Evolutionary conservation across 2,329 filamentous ascomycete species (phyloP).

Genomic region (Elsinoe ampelina): DNA sequence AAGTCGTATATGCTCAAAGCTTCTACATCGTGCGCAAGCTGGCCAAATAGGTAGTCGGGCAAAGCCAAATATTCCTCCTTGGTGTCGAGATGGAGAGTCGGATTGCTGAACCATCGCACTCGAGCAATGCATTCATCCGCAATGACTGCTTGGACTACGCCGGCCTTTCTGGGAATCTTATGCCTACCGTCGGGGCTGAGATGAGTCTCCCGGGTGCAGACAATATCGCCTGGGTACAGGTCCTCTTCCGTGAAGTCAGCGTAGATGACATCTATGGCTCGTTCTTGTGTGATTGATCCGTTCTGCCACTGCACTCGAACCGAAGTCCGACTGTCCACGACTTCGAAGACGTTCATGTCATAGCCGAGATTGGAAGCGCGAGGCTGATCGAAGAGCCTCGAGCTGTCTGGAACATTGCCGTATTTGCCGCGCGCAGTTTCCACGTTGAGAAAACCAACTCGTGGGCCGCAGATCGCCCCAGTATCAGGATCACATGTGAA

Average conservation of each 20-base stretch:
- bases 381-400: slow-evolving; percentile 37
- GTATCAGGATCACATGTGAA: slow-evolving; percentile 28
- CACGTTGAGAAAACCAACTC: slow-evolving; percentile 48
- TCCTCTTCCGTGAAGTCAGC: slow-evolving; percentile 46
- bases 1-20: slow-evolving; percentile 10
- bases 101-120: slow-evolving; percentile 41
- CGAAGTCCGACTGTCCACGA: slow-evolving; percentile 41
- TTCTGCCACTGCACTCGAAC: slow-evolving; percentile 53
- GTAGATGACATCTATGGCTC: slow-evolving; percentile 39
- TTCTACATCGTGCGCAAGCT: background rate
- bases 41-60: background rate
- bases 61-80: background rate
- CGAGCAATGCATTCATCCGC: slow-evolving; percentile 47
- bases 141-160: slow-evolving; percentile 49
- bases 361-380: slow-evolving; percentile 43
- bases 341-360: slow-evolving; percentile 49
- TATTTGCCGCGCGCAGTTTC: slow-evolving; percentile 45
- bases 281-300: slow-evolving; percentile 39
- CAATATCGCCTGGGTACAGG: slow-evolving; percentile 49
- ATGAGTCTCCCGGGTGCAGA: slow-evolving; percentile 36
- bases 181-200: slow-evolving; percentile 11
- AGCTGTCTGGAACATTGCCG: slow-evolving; percentile 30
- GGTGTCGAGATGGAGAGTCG: slow-evolving; percentile 6
- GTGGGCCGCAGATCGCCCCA: slow-evolving; percentile 23
- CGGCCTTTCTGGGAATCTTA: slow-evolving; percentile 33